Evolutionary conservation across 2,329 filamentous ascomycete genomes (phyloP).

Genomic region (Emmonsiellopsis sp.): DNA sequence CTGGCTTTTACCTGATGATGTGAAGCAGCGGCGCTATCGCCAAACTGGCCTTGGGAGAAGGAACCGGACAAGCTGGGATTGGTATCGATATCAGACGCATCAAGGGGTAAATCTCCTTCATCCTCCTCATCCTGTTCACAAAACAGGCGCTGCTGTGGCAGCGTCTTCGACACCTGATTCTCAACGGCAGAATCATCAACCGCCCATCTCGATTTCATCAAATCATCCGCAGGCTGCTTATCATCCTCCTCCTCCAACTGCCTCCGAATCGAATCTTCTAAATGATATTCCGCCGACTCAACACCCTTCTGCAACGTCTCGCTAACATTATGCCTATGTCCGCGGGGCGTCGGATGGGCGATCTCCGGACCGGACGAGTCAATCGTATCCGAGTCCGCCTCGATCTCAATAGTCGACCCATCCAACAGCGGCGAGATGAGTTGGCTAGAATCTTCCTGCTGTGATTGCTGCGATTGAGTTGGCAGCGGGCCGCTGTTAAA

Average conservation of each 20-base stretch:
- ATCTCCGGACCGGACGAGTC: conserved; percentile 35
- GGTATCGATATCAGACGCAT: conserved; percentile 60
- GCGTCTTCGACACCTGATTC: conserved; percentile 7
- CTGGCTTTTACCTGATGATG: conserved; percentile 29
- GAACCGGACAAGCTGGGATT: conserved; percentile 66
- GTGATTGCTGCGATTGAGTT: conserved; percentile 9
- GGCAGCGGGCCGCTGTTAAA: conserved; percentile 2
- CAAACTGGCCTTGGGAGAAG: conserved; percentile 43
- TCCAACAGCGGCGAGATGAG: conserved; percentile 8
- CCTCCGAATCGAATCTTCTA: conserved; percentile 69
- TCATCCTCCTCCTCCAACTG: conserved; percentile 73
- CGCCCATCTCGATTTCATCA: conserved; percentile 30
- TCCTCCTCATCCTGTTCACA: conserved; percentile 20
- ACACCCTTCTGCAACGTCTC: conserved; percentile 74
- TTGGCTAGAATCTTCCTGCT: conserved; percentile 5
- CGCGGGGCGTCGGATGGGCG: conserved; percentile 51
- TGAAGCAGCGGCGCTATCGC: conserved; percentile 19
- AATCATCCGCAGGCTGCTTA: conserved; percentile 19
- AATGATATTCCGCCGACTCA: conserved; percentile 75
- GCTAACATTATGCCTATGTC: conserved; percentile 63
- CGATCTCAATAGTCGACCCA: conserved; percentile 6
- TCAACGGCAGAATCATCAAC: conserved; percentile 18
- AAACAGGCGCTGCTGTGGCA: conserved; percentile 26
- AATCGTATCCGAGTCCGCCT: conserved; percentile 11
- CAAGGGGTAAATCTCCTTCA: conserved; percentile 26